phyloP scores from a whole-genome alignment of 352 stramenopile species.

The Thraustochytrium striatum region DNA sequence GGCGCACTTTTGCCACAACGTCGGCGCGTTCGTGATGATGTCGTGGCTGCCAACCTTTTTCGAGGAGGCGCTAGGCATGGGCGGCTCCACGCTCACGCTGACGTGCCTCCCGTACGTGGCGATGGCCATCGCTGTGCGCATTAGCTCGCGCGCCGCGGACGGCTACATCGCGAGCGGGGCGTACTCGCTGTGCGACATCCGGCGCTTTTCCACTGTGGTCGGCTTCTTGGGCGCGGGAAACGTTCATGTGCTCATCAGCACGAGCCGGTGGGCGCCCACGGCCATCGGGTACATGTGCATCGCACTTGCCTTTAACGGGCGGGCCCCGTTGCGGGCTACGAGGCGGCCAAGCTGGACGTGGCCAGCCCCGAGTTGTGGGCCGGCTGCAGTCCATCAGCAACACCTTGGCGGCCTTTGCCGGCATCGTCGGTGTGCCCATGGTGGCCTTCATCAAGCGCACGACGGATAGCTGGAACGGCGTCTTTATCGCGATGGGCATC shows the following conservation, averaged over 20 bases:
- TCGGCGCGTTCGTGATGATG: constrained; percentile 35
- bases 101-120: constrained; percentile 29
- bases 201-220: constrained; percentile 3
- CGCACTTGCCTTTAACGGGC: constrained; percentile 41
- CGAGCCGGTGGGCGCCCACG: background rate
- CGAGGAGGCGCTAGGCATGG: constrained; percentile 26
- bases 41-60: constrained; percentile 37
- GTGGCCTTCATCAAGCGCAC: constrained; percentile 36
- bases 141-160: constrained; percentile 9
- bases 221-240: constrained; percentile 30
- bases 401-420: constrained; percentile 42
- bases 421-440: constrained; percentile 47
- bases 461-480: constrained; percentile 10
- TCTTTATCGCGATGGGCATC: constrained; percentile 26
- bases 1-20: constrained; percentile 47
- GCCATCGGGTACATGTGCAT: constrained; percentile 42
- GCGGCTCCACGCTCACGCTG: constrained; percentile 25
- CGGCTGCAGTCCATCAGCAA: constrained; percentile 47
- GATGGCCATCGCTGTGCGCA: constrained; percentile 23
- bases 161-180: constrained; percentile 15
- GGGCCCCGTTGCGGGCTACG: constrained; percentile 40
- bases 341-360: constrained; percentile 44
- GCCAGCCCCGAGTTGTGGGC: constrained; percentile 22
- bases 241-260: constrained; percentile 17
- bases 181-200: background rate